Percentiles rank a stretch among this genome's conserved stretches.
These are phyloP conservation scores for Colletotrichum tropicicola DNA, from an alignment of 2,329 filamentous ascomycete genomes.

Conservation along the genomic window DNA sequence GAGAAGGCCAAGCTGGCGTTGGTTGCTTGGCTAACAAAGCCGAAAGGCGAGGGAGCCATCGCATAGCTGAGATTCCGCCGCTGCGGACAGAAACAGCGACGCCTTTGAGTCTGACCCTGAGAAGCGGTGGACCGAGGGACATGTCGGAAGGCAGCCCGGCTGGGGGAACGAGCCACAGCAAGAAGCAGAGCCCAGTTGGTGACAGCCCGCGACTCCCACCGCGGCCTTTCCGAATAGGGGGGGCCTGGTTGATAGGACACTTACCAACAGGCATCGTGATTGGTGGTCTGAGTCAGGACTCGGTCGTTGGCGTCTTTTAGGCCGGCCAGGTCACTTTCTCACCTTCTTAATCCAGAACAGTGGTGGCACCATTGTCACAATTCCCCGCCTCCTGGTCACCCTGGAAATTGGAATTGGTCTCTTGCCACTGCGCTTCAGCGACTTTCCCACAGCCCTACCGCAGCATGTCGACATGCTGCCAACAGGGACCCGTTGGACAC, in stretches of 20 bases:
- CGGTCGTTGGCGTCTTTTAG: constrained; percentile 28
- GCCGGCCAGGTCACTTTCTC: constrained; percentile 15
- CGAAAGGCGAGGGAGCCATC: not conserved
- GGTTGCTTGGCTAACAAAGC: constrained; percentile 22
- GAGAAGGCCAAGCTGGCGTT: constrained; percentile 9
- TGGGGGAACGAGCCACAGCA: not conserved
- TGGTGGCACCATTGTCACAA: constrained; percentile 28
- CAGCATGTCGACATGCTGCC: constrained; percentile 16
- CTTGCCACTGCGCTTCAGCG: not conserved
- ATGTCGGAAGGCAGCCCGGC: constrained; percentile 7
- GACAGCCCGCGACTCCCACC: constrained; percentile 15
- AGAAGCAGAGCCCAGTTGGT: not conserved
- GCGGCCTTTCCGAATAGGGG: constrained; percentile 28
- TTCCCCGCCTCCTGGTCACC: constrained; percentile 28
- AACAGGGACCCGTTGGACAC: not conserved
- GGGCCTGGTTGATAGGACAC: constrained; percentile 25
- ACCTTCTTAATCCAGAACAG: constrained; percentile 32
- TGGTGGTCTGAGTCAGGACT: constrained; percentile 31
- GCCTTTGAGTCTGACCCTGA: constrained; percentile 9
- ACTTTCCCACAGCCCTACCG: constrained; percentile 21
- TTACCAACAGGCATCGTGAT: not conserved
- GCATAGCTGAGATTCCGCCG: not conserved
- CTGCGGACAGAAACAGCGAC: not conserved
- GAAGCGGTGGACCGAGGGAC: not conserved
- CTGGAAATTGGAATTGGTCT: constrained; percentile 28